These are phyloP conservation scores for Epichloe hybrida DNA, from an alignment of 2,329 filamentous ascomycete species.

Conservation along the genomic window DNA sequence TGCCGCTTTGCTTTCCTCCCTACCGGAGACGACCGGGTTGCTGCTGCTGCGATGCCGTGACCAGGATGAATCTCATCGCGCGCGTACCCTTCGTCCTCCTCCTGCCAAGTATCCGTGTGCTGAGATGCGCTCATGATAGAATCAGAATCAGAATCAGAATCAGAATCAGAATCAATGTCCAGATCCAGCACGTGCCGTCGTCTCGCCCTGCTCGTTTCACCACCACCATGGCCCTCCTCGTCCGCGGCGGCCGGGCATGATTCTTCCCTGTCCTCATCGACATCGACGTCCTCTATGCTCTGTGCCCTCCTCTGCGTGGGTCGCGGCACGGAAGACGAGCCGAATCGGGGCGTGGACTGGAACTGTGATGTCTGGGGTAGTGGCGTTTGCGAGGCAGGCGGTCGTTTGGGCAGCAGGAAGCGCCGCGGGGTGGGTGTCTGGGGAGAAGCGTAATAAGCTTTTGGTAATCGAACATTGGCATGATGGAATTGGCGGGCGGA, in stretches of 20 bases:
- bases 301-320: conserved; percentile 15
- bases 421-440: conserved; percentile 27
- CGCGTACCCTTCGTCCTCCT: background rate
- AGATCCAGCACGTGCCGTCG: background rate
- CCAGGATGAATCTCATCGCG: background rate
- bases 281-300: conserved; percentile 22
- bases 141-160: background rate
- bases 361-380: conserved; percentile 18
- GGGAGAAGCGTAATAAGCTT: no score
- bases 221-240: background rate
- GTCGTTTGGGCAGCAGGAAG: conserved; percentile 23
- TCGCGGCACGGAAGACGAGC: conserved; percentile 18
- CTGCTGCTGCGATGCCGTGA: no score
- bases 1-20: conserved; percentile 9
- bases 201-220: background rate
- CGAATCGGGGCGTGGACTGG: conserved; percentile 26
- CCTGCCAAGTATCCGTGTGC: background rate
- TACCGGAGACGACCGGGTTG: background rate
- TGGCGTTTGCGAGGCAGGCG: conserved; percentile 20
- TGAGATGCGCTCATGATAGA: background rate
- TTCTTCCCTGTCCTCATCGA: conserved; percentile 14
- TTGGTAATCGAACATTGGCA: no score
- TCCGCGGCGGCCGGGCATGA: background rate
- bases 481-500: background rate
- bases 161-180: background rate